These are phyloP conservation scores for Paraphoma sp. DNA, from an alignment of 2,329 filamentous ascomycete genomes.

Conservation along the genomic window DNA sequence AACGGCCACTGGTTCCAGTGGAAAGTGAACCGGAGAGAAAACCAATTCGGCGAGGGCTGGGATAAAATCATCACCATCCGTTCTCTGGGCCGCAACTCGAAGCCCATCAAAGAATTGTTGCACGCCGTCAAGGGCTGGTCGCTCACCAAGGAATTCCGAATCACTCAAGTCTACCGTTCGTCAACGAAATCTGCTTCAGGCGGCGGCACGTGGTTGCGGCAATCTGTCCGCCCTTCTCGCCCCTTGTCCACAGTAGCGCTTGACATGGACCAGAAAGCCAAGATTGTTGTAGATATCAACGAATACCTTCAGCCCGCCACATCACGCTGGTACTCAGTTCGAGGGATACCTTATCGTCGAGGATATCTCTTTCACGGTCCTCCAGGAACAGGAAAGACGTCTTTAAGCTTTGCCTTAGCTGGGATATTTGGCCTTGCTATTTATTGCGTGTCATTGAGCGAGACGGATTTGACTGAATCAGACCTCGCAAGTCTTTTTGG, in stretches of 20 bases:
- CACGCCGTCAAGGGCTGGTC: constrained; percentile 54
- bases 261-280: constrained; percentile 69
- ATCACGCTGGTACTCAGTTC: constrained; percentile 78
- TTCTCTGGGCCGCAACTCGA: constrained; percentile 56
- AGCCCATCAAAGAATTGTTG: constrained; percentile 57
- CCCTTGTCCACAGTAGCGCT: constrained; percentile 80
- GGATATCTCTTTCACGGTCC: constrained; percentile 85
- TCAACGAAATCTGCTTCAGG: neutral
- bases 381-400: constrained; percentile 79
- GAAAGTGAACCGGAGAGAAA: constrained; percentile 43
- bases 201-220: constrained; percentile 47
- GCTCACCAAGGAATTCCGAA: constrained; percentile 50
- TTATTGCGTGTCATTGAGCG: constrained; percentile 58
- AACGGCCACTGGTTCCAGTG: constrained; percentile 52
- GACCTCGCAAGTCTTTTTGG: constrained; percentile 60
- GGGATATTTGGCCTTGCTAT: constrained; percentile 56
- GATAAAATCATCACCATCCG: constrained; percentile 54
- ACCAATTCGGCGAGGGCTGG: constrained; percentile 34
- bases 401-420: constrained; percentile 49
- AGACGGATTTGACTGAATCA: constrained; percentile 76
- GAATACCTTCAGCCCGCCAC: constrained; percentile 77
- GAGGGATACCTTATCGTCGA: constrained; percentile 84
- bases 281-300: constrained; percentile 74
- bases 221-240: constrained; percentile 65
- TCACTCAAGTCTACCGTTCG: constrained; percentile 51